phyloP scores from a whole-genome alignment of 192 early-diverging fungal genomes.

The Phycomyces nitens region DNA sequence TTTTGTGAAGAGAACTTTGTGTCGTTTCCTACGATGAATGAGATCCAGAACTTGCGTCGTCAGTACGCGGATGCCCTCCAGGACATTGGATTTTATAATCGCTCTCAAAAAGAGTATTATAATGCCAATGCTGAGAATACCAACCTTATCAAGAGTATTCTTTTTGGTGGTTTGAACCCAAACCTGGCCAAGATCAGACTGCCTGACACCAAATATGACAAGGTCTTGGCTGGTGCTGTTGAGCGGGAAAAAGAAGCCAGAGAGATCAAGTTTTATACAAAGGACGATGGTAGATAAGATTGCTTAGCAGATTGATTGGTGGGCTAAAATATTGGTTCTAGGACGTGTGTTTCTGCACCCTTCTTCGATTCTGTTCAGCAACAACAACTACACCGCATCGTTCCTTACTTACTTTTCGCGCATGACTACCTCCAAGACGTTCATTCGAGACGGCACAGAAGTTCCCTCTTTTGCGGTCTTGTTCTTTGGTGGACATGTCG shows the following conservation, averaged over 20 bases:
- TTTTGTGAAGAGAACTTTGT: constrained; percentile 56
- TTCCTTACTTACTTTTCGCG: constrained; percentile 70
- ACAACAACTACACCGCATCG: constrained; percentile 54
- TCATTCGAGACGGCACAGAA: constrained; percentile 61
- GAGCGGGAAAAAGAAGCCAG: constrained; percentile 65
- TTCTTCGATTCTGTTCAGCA: constrained; percentile 66
- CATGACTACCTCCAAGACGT: constrained; percentile 64
- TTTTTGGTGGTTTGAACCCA: constrained; percentile 85
- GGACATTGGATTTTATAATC: constrained; percentile 56
- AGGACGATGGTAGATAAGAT: constrained; percentile 42
- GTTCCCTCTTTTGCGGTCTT: constrained; percentile 65
- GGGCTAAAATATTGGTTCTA: constrained; percentile 3
- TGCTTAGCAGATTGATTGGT: too few relatives aligned
- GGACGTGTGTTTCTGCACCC: constrained; percentile 83
- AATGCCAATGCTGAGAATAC: constrained; percentile 58
- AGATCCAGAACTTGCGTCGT: constrained; percentile 54
- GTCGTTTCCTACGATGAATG: constrained; percentile 58
- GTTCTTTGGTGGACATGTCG: constrained; percentile 79
- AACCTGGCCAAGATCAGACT: constrained; percentile 69
- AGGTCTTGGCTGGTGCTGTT: constrained; percentile 68
- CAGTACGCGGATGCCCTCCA: constrained; percentile 60
- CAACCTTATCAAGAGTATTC: constrained; percentile 64
- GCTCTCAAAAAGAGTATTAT: constrained; percentile 30
- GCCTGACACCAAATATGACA: constrained; percentile 72
- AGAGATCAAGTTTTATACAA: constrained; percentile 70